phyloP scores from a whole-genome alignment of 768 basidiomycete species.

The Rhizopogon vulgaris region DNA sequence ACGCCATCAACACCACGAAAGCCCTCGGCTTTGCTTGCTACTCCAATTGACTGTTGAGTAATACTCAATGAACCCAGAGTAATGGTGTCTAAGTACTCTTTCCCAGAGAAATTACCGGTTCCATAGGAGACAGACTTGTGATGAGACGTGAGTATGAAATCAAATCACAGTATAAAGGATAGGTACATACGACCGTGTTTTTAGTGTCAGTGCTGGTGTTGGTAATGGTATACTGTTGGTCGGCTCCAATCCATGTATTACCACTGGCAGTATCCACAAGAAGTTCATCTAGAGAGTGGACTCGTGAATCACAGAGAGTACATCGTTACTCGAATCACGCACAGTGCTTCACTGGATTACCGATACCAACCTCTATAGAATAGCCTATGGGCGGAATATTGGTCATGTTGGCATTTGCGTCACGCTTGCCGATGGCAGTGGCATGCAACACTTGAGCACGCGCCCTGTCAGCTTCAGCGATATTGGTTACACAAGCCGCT shows the following conservation, averaged over 20 bases:
- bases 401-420: background rate
- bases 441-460: background rate
- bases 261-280: slow-evolving; percentile 15
- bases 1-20: slow-evolving; percentile 29
- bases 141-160: background rate
- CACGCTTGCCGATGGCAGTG: background rate
- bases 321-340: background rate
- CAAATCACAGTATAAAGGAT: background rate
- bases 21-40: slow-evolving; percentile 18
- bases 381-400: slow-evolving; percentile 16
- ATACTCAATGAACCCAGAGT: slow-evolving; percentile 10
- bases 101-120: slow-evolving; percentile 13
- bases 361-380: slow-evolving; percentile 14
- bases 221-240: slow-evolving; percentile 1
- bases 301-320: background rate
- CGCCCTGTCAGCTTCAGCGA: background rate
- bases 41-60: slow-evolving; percentile 26
- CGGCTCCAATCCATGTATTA: slow-evolving; percentile 17
- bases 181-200: slow-evolving; percentile 1
- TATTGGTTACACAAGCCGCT: background rate
- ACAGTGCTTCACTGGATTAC: slow-evolving; percentile 14
- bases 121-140: slow-evolving; percentile 14
- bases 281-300: slow-evolving; percentile 9
- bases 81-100: slow-evolving; percentile 14
- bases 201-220: slow-evolving; percentile 1